Percentiles rank a stretch among this genome's conserved stretches.
Evolutionary conservation across 805 yeast genomes (phyloP).

Genomic region (Ogataea chonburiensis): DNA sequence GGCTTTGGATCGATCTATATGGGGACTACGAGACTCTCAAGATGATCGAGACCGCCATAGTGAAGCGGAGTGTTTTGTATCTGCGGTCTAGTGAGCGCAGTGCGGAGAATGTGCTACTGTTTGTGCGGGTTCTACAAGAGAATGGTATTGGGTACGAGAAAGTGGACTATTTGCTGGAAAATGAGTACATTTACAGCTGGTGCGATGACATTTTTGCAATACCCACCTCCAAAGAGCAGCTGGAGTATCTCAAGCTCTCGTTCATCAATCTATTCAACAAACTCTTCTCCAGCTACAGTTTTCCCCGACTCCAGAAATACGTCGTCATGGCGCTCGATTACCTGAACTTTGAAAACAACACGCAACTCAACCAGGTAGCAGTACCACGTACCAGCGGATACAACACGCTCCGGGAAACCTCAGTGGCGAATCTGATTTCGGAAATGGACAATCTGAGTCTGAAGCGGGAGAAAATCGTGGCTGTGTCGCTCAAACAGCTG

Average conservation of each 20-base stretch:
- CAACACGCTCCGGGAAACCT: constrained; percentile 2
- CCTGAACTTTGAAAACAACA: constrained; percentile 16
- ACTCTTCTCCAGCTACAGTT: constrained; percentile 3
- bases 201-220: constrained; percentile 8
- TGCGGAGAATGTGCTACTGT: constrained; percentile 4
- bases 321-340: constrained; percentile 14
- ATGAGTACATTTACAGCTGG: constrained; percentile 24
- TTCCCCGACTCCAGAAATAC: constrained; percentile 11
- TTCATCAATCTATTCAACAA: constrained; percentile 4
- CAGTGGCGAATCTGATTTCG: constrained; percentile 11
- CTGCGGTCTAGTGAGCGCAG: not conserved
- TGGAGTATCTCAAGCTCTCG: constrained; percentile 14
- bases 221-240: not conserved
- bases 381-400: not conserved
- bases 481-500: constrained; percentile 60
- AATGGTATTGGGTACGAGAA: constrained; percentile 11
- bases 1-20: constrained; percentile 35
- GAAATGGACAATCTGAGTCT: constrained; percentile 4
- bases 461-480: constrained; percentile 23
- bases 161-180: constrained; percentile 20
- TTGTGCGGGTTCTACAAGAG: constrained; percentile 7
- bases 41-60: constrained; percentile 37
- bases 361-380: constrained; percentile 6
- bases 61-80: constrained; percentile 51
- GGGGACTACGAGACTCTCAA: constrained; percentile 25